phyloP scores from a whole-genome alignment of 306 rosid species.

The Aeschynomene evenia region DNA sequence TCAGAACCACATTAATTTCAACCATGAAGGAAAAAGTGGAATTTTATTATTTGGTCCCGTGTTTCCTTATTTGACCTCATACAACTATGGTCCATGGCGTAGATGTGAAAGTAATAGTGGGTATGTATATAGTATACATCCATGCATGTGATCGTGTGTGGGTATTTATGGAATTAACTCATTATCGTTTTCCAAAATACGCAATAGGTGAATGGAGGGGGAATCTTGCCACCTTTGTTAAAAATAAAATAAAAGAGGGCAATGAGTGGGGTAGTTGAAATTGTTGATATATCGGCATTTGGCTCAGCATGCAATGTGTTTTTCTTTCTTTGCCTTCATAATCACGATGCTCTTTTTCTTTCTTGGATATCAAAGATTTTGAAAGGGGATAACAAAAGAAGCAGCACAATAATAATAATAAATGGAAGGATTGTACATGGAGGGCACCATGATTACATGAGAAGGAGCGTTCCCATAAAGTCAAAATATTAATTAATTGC shows the following conservation, averaged over 20 bases:
- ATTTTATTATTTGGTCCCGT: no score
- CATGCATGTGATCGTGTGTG: slow-evolving; percentile 34
- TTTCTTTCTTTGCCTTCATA: slow-evolving; percentile 32
- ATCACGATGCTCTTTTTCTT: slow-evolving; percentile 25
- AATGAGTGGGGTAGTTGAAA: slow-evolving; percentile 42
- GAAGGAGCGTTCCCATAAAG: background rate
- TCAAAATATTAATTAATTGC: background rate
- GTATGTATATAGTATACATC: slow-evolving; percentile 19
- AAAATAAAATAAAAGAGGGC: background rate
- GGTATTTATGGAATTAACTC: slow-evolving; percentile 30
- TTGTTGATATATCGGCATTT: slow-evolving; percentile 29
- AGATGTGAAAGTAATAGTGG: slow-evolving; percentile 12
- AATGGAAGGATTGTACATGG: background rate
- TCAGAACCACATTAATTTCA: background rate
- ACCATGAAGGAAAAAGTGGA: background rate
- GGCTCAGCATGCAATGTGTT: slow-evolving; percentile 28
- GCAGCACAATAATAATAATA: background rate
- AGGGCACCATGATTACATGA: slow-evolving; percentile 30
- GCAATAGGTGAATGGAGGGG: slow-evolving; percentile 9
- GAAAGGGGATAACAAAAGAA: background rate
- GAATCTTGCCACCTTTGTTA: slow-evolving; percentile 30
- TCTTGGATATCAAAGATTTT: background rate
- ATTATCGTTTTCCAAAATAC: slow-evolving; percentile 17
- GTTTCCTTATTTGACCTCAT: slow-evolving; percentile 28
- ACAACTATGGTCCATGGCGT: slow-evolving; percentile 1